Conservation (phyloP, 2,329 filamentous ascomycete genomes). For the Monilinia fructicola region DNA sequence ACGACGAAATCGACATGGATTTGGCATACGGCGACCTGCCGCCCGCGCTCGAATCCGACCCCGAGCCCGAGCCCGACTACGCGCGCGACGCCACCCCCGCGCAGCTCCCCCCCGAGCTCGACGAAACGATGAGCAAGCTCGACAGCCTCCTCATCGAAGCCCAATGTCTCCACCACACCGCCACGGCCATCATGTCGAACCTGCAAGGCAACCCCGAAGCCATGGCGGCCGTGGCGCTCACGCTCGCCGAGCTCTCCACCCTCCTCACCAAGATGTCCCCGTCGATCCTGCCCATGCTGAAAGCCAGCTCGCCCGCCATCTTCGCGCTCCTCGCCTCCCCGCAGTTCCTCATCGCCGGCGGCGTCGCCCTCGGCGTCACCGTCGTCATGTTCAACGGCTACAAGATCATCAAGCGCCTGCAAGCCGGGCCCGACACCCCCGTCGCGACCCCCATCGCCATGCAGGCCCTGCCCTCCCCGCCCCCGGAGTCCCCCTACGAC, state of each 20-base stretch:
- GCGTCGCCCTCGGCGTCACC: constrained; percentile 87
- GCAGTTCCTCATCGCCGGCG: constrained; percentile 90
- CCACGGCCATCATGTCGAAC: constrained; percentile 76
- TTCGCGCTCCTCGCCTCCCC: constrained; percentile 85
- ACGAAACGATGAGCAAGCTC: constrained; percentile 69
- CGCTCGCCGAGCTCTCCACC: constrained; percentile 85
- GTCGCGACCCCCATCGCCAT: constrained; percentile 29
- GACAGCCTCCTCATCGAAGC: constrained; percentile 81
- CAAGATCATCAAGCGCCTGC: constrained; percentile 92
- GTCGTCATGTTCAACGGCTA: constrained; percentile 94
- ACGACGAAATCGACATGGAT: constrained; percentile 74
- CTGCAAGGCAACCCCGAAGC: constrained; percentile 83
- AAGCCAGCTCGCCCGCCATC: constrained; percentile 78
- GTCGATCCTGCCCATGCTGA: constrained; percentile 70
- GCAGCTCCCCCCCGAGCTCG: constrained; percentile 56
- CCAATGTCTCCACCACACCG: constrained; percentile 83
- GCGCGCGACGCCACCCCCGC: constrained; percentile 47
- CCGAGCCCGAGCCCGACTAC: constrained; percentile 25
- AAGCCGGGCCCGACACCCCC: constrained; percentile 36
- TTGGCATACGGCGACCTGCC: constrained; percentile 85
- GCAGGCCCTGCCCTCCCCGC: background rate
- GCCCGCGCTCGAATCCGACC: constrained; percentile 49
- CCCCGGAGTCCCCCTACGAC: background rate
- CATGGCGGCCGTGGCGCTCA: constrained; percentile 89
- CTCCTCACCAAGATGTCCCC: constrained; percentile 83